phyloP scores from a whole-genome alignment of 108 stramenopile species.

The Chaetoceros tenuissimus region DNA sequence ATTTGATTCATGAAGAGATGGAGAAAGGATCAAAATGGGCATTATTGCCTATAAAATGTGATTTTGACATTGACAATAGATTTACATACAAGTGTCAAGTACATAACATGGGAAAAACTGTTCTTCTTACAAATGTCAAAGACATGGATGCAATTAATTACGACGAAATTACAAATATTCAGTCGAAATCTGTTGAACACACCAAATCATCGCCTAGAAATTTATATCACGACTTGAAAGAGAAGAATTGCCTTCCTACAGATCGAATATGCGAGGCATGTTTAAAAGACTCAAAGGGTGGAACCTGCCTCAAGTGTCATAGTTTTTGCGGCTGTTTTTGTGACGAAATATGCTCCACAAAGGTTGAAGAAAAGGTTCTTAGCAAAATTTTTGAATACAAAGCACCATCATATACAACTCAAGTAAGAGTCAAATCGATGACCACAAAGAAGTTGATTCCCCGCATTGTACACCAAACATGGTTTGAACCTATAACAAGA shows the following conservation, averaged over 20 bases:
- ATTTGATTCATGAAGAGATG: neutral
- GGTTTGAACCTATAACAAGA: constrained; percentile 36
- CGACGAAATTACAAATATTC: neutral
- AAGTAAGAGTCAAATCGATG: constrained; percentile 15
- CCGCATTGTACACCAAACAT: constrained; percentile 73
- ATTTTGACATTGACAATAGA: neutral
- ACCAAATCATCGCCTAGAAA: constrained; percentile 1
- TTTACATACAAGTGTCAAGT: neutral
- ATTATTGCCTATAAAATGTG: neutral
- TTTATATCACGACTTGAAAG: constrained; percentile 16
- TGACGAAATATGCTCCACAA: constrained; percentile 46
- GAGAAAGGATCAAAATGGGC: neutral
- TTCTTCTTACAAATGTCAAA: neutral
- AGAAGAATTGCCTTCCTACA: constrained; percentile 40
- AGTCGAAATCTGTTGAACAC: neutral
- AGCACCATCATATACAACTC: constrained; percentile 48
- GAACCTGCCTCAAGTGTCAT: constrained; percentile 38
- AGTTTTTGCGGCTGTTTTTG: constrained; percentile 58
- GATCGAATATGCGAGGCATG: constrained; percentile 52
- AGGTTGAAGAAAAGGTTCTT: constrained; percentile 48
- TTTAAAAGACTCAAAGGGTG: constrained; percentile 51
- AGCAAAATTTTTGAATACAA: constrained; percentile 40
- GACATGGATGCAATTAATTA: neutral
- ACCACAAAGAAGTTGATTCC: constrained; percentile 39
- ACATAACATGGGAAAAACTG: neutral